A percentile compares a stretch with the other conserved stretches of the same genome.
These are phyloP conservation scores for Murraya koenigii DNA, from an alignment of 345 rosid species.

Conservation along the genomic window DNA sequence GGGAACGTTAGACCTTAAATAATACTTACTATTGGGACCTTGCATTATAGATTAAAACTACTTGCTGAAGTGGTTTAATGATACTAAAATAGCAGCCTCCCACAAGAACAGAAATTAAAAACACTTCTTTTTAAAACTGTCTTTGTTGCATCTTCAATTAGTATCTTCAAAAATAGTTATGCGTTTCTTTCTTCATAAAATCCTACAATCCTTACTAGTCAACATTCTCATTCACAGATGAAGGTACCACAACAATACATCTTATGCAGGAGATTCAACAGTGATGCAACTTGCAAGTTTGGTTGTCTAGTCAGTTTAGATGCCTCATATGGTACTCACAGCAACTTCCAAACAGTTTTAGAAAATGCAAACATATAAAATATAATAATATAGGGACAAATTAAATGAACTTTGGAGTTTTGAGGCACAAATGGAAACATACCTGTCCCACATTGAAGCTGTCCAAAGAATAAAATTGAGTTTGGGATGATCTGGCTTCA, in stretches of 20 bases:
- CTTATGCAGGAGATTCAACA: neutral
- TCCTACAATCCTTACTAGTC: neutral
- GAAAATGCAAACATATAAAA: neutral
- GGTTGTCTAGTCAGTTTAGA: neutral
- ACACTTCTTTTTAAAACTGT: neutral
- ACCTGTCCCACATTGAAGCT: slow-evolving; percentile 98
- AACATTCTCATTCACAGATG: neutral
- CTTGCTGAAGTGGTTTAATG: no score
- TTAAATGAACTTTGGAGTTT: neutral
- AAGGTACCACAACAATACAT: neutral
- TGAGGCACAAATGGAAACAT: neutral
- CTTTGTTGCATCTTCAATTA: neutral
- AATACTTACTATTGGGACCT: no score
- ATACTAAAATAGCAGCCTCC: neutral
- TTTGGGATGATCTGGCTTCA: slow-evolving; percentile 71
- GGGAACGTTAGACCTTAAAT: no score
- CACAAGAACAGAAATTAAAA: neutral
- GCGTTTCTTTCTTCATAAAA: neutral
- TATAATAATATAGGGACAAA: neutral
- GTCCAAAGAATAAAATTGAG: slow-evolving; percentile 70
- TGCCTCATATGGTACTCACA: no score
- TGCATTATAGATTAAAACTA: no score
- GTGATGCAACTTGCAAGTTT: neutral
- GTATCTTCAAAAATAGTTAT: neutral
- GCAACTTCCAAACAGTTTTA: neutral